These are phyloP conservation scores for Rhododendron kiyosumense DNA, from an alignment of 148 eudicot species.

Conservation along the genomic window DNA sequence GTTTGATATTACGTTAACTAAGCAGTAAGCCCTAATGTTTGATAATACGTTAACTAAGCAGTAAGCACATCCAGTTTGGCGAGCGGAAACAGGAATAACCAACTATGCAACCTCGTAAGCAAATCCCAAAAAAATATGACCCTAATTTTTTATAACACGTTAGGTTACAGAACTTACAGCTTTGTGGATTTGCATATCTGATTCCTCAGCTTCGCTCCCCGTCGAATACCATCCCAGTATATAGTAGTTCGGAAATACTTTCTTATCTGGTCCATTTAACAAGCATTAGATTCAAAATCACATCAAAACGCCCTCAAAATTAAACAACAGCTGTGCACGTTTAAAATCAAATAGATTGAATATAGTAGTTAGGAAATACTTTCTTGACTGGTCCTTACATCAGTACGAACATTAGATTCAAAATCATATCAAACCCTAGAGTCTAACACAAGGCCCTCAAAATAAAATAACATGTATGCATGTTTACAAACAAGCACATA, in stretches of 20 bases:
- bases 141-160: neutral
- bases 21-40: neutral
- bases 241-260: constrained; percentile 81
- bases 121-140: neutral
- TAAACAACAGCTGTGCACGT: neutral
- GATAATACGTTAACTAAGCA: neutral
- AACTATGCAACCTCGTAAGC: neutral
- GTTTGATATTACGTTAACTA: neutral
- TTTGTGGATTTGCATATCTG: constrained; percentile 86
- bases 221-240: constrained; percentile 95
- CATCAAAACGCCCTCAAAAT: neutral
- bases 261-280: constrained; percentile 60
- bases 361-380: constrained; percentile 72
- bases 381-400: constrained; percentile 61
- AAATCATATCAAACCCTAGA: neutral
- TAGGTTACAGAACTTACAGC: constrained; percentile 50
- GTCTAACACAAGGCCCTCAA: neutral
- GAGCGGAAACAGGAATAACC: neutral
- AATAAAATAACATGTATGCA: neutral
- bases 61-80: neutral
- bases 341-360: neutral
- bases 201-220: constrained; percentile 83
- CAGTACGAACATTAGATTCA: neutral
- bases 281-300: neutral
- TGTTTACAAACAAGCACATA: constrained; percentile 7